Conservation (phyloP, 2,329 filamentous ascomycete species). For the Tolypocladium pustulatum region DNA sequence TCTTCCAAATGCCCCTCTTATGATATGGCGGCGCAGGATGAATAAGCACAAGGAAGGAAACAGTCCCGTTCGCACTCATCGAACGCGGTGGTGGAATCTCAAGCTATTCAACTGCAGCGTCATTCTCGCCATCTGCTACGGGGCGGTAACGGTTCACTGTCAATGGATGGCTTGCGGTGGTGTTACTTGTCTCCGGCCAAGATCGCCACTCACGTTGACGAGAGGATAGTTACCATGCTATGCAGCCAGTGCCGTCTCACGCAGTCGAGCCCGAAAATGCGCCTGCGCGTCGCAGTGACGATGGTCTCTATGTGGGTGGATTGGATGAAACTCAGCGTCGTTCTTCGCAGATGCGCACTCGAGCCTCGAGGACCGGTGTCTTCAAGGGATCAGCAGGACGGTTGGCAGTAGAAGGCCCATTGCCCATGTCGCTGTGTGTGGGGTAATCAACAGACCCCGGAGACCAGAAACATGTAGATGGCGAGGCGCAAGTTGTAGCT, state of each 20-base stretch:
- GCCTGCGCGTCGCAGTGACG: slow-evolving; percentile 10
- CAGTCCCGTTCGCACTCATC: neutral
- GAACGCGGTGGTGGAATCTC: no score
- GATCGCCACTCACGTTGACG: slow-evolving; percentile 47
- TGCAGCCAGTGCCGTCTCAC: slow-evolving; percentile 43
- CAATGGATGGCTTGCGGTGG: no score
- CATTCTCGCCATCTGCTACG: slow-evolving; percentile 26
- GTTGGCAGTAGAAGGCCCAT: neutral
- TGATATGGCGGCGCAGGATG: neutral
- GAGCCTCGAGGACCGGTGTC: slow-evolving; percentile 35
- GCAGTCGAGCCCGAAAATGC: slow-evolving; percentile 8
- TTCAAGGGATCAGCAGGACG: slow-evolving; percentile 35
- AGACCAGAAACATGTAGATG: no score
- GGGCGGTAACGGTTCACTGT: no score
- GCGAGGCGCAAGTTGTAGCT: neutral
- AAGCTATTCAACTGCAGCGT: neutral
- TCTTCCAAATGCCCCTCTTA: neutral
- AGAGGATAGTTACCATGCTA: slow-evolving; percentile 30
- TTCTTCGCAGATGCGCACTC: slow-evolving; percentile 47
- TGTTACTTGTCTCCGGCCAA: no score
- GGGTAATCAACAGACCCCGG: neutral
- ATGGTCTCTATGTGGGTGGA: slow-evolving; percentile 37
- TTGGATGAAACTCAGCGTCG: slow-evolving; percentile 35
- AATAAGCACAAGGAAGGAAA: neutral
- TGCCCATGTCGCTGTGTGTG: neutral